Evolutionary conservation across 2,329 filamentous ascomycete genomes (phyloP).

Genomic region (Pseudophaeomoniella oleicola): DNA sequence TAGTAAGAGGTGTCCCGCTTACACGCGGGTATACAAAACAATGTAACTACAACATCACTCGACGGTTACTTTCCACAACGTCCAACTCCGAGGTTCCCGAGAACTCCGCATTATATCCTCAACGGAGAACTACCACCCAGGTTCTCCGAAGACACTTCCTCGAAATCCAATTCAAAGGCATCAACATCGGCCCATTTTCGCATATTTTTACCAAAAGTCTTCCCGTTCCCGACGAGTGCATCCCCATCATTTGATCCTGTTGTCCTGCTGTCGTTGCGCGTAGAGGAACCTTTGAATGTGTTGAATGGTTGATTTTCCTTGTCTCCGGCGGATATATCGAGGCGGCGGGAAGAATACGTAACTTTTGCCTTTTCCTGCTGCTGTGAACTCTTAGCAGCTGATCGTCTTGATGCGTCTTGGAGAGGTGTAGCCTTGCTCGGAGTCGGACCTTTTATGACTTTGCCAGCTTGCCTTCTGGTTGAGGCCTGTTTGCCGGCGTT

Average conservation of each 20-base stretch:
- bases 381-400: neutral
- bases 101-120: neutral
- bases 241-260: neutral
- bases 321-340: neutral
- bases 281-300: neutral
- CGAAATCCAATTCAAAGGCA: neutral
- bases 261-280: neutral
- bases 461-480: neutral
- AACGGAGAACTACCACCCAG: neutral
- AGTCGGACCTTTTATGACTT: neutral
- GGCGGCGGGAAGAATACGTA: conserved; percentile 1
- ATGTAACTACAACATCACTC: too few relatives aligned
- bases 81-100: too few relatives aligned
- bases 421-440: neutral
- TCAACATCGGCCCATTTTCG: neutral
- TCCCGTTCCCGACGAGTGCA: neutral
- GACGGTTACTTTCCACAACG: too few relatives aligned
- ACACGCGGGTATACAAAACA: too few relatives aligned
- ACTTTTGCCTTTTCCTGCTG: conserved; percentile 1
- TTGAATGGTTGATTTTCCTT: neutral
- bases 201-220: neutral
- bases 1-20: too few relatives aligned
- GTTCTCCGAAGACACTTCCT: neutral
- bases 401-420: neutral
- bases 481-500: neutral